Base-by-base conservation (phyloP, 106 monocot species). In the Vanilla planifolia region DNA sequence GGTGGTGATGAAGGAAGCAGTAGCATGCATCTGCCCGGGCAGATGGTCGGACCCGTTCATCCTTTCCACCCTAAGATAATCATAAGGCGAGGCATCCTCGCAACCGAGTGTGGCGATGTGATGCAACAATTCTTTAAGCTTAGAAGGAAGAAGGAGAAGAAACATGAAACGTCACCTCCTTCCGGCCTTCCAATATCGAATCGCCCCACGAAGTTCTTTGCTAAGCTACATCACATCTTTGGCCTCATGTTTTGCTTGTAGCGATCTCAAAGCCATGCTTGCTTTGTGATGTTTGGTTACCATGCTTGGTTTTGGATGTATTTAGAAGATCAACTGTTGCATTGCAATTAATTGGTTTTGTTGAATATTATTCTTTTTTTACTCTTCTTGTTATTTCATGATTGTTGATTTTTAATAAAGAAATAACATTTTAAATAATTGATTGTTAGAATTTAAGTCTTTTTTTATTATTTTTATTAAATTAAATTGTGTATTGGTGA, bases 71-170 rank as follows among this genome's bases (percentile, higher is more conserved):
- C 93, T 34, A 85, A 89, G 48, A 85, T 93, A 58, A 77, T 10
- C 36, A 71, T 82, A 51, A 71, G 89, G 30, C 76, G 93, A 7
- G 89, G 89, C 0, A 60, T 89, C 33, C 93, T 93, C 14, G 77
- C 71, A 34, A 65, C 75, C 0, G 89, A 93, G 57, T 93, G 93
- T 50, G 61, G 82, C 2, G 89, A 93, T 25, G 71, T 70, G 20
- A 85, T 93, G 89, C 93, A 93, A 41, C 93, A 89, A 32, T 93
- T 93, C 71, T 93, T 93, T 59, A 73, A 80, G 53, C 79, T 89
- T 26, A 76, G 80, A 64, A 82, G 93, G 65, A 85, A 53, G 74
- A 83, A 93, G 59, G 63, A 65, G 10, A 80, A 71, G 14, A 66
- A 68, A 17, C 66, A 28, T 8, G 62, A 73, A 8, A 34, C 78